phyloP scores from a whole-genome alignment of 2,329 filamentous ascomycete species.

The Lachnellula cervina region DNA sequence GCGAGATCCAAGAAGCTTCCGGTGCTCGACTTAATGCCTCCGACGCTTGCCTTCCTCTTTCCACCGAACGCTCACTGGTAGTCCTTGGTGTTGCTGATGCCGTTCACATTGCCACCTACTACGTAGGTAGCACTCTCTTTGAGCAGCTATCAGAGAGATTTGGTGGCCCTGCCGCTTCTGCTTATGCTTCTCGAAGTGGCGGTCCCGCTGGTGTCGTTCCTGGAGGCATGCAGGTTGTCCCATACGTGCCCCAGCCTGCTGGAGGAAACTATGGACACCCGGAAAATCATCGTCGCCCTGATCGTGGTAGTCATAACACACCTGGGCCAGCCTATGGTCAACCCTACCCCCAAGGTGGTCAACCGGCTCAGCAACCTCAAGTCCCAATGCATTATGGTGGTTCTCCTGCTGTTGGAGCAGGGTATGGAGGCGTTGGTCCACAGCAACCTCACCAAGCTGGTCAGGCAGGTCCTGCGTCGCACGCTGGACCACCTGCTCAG shows the following conservation, averaged over 20 bases:
- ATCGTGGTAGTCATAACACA: constrained; percentile 68
- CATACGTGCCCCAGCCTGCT: constrained; percentile 88
- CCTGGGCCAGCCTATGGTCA: constrained; percentile 70
- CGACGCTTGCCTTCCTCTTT: constrained; percentile 88
- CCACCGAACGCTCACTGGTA: constrained; percentile 94
- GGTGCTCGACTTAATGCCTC: constrained; percentile 95
- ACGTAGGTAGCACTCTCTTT: constrained; percentile 94
- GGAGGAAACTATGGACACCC: constrained; percentile 89
- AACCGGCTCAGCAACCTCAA: constrained; percentile 46
- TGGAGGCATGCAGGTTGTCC: constrained; percentile 98
- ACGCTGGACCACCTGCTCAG: constrained; percentile 67
- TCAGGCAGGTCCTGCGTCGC: constrained; percentile 58
- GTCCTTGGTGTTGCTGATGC: constrained; percentile 97
- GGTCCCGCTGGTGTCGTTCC: constrained; percentile 90
- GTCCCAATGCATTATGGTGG: constrained; percentile 72
- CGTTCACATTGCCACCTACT: constrained; percentile 98
- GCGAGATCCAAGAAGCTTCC: constrained; percentile 97
- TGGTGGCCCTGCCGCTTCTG: constrained; percentile 91
- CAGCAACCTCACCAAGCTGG: constrained; percentile 68
- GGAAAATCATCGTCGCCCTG: constrained; percentile 76
- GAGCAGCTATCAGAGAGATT: constrained; percentile 97
- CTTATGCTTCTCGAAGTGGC: constrained; percentile 91
- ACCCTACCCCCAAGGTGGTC: constrained; percentile 45
- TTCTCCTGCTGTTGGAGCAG: constrained; percentile 53
- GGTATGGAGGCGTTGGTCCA: constrained; percentile 74